These are phyloP conservation scores for Cladosporium colombiae DNA, from an alignment of 2,329 filamentous ascomycete genomes.

Conservation along the genomic window DNA sequence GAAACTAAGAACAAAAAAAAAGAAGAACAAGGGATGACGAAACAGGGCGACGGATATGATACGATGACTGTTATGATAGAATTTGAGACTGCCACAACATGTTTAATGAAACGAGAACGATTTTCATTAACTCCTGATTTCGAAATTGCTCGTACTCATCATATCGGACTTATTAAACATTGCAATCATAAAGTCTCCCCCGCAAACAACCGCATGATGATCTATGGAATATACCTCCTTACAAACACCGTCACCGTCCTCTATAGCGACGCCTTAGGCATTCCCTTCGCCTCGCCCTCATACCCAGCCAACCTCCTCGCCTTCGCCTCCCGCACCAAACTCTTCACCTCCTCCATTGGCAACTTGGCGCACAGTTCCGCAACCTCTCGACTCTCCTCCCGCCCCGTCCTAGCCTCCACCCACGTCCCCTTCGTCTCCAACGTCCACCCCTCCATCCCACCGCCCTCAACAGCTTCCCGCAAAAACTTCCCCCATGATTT, in stretches of 20 bases:
- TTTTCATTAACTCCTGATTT: background rate
- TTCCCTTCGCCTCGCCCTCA: slow-evolving; percentile 36
- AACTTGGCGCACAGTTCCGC: slow-evolving; percentile 24
- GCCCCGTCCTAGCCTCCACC: slow-evolving; percentile 34
- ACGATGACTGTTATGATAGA: background rate
- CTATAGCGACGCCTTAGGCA: slow-evolving; percentile 36
- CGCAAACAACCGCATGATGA: background rate
- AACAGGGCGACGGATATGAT: background rate
- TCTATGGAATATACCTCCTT: background rate
- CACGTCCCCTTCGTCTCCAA: slow-evolving; percentile 35
- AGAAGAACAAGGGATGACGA: background rate
- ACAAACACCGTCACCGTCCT: background rate
- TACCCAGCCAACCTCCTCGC: slow-evolving; percentile 33
- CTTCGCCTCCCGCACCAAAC: slow-evolving; percentile 35
- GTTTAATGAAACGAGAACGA: background rate
- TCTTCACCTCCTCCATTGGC: slow-evolving; percentile 31
- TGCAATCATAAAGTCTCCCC: background rate
- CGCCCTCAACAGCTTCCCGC: slow-evolving; percentile 32
- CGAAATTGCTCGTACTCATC: too few relatives aligned
- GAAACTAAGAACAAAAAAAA: background rate
- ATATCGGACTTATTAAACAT: background rate
- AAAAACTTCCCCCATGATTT: slow-evolving; percentile 39
- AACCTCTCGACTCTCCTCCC: slow-evolving; percentile 34
- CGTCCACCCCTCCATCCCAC: slow-evolving; percentile 27
- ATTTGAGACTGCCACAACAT: background rate